Base-by-base conservation (phyloP, 116 monocot genomes). In the Iris pallida region DNA sequence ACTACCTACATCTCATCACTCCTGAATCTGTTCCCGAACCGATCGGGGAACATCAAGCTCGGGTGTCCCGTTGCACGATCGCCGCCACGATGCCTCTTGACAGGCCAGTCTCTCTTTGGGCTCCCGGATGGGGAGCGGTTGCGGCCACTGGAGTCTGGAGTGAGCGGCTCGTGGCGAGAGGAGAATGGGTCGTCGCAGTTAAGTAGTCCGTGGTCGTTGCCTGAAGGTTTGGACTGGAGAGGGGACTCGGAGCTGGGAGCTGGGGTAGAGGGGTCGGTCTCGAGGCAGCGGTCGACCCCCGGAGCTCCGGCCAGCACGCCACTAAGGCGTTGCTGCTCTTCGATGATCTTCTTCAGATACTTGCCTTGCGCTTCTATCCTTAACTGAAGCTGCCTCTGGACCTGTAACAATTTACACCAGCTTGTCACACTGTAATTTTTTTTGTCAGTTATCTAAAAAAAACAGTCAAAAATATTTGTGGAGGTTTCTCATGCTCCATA, bases 351-450 rank as follows among this genome's bases (percentile, higher is more conserved):
- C 59, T 83, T 74, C 17, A 83, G 63, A 61, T 83, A 83, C 58
- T 75, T 83, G 8, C 78, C 83, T 57, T 83, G 83, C 8, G 83
- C 83, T 63, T 83, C 83, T 55, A 83, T 83, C 66, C 83, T 74
- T 20, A 78, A 49, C 57, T 83, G 83, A 42, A 83, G 70, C 75
- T 83, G 83, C 75, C 71, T 71, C 70, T 83, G 83, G 64, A 83
- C 74, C 82, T 82, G 48, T 44, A 14, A 60, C n/a, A 66, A 48
- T 45, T 7, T 56, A 12, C n/a, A 30, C 3, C 30, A 30, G 30
- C 30, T 30, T 30, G 30, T 30, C 2, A 1, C 30, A 30, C 30
- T 30, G n/a, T n/a, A 30, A 30, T 30, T 30, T 30, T 30, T 30
- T 30, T 30, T 30, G 30, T 30, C 30, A 30, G 30, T 1, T 30